These are phyloP conservation scores for Plantago lanceolata DNA, from an alignment of 305 asterid genomes.

Conservation along the genomic window DNA sequence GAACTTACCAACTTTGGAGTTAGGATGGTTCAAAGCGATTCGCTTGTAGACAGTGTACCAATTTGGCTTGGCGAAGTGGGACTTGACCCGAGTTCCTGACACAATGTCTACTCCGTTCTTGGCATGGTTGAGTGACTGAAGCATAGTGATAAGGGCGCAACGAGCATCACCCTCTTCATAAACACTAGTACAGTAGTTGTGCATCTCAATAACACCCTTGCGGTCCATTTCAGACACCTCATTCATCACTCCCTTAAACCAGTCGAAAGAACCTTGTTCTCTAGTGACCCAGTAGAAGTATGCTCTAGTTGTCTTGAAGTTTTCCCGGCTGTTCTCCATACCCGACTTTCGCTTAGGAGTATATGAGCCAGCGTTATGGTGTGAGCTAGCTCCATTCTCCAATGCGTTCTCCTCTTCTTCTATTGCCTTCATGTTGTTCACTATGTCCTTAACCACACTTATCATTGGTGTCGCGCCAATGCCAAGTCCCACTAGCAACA, in stretches of 20 bases:
- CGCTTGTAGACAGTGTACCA: slow-evolving; percentile 53
- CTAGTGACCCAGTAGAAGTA: slow-evolving; percentile 70
- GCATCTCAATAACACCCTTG: slow-evolving; percentile 60
- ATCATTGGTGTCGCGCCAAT: slow-evolving; percentile 67
- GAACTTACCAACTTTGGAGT: slow-evolving; percentile 45
- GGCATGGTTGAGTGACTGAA: slow-evolving; percentile 63
- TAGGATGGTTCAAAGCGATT: slow-evolving; percentile 51
- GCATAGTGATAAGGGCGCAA: slow-evolving; percentile 65
- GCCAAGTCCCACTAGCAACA: slow-evolving; percentile 57
- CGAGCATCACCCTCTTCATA: slow-evolving; percentile 69
- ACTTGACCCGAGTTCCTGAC: slow-evolving; percentile 52
- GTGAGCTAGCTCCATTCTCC: not conserved
- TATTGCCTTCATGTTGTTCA: slow-evolving; percentile 45
- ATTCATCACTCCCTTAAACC: slow-evolving; percentile 65
- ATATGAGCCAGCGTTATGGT: not conserved
- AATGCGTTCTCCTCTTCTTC: slow-evolving; percentile 43
- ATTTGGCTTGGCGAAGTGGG: slow-evolving; percentile 59
- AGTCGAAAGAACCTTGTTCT: slow-evolving; percentile 60
- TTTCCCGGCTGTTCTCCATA: not conserved
- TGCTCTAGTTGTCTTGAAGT: slow-evolving; percentile 48
- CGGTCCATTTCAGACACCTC: slow-evolving; percentile 59
- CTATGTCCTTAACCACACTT: slow-evolving; percentile 54
- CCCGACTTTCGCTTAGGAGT: slow-evolving; percentile 1
- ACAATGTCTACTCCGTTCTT: slow-evolving; percentile 59
- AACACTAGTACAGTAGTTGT: slow-evolving; percentile 60